Percentiles rank a stretch among this genome's conserved stretches.
Conservation (phyloP, 805 yeast species). For the Candida takata region DNA sequence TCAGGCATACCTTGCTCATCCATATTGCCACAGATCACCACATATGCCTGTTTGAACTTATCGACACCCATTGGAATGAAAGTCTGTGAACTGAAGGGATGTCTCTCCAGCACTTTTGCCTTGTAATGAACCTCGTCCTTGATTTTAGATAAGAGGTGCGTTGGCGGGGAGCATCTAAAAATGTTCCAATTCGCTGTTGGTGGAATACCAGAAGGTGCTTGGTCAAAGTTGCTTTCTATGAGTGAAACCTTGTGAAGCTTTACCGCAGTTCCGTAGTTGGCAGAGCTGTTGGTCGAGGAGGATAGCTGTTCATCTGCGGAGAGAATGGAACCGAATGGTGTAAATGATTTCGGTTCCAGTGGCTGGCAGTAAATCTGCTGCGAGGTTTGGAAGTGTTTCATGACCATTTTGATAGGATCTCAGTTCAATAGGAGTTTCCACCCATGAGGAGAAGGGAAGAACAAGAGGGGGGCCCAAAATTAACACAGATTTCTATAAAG, state of each 20-base stretch:
- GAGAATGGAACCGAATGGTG: slow-evolving; percentile 66
- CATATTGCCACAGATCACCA: slow-evolving; percentile 73
- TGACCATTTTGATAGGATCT: too few relatives aligned
- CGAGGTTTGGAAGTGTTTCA: slow-evolving; percentile 31
- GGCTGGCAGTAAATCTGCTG: slow-evolving; percentile 35
- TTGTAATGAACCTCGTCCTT: slow-evolving; percentile 11
- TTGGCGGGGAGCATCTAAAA: slow-evolving; percentile 74
- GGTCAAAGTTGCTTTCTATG: slow-evolving; percentile 42
- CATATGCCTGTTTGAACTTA: slow-evolving; percentile 42
- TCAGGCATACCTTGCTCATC: slow-evolving; percentile 50
- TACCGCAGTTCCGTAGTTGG: slow-evolving; percentile 92
- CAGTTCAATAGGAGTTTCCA: too few relatives aligned
- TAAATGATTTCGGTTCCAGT: slow-evolving; percentile 60
- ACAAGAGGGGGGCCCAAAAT: too few relatives aligned
- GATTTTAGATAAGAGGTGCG: slow-evolving; percentile 34
- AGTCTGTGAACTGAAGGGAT: slow-evolving; percentile 83
- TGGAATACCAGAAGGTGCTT: slow-evolving; percentile 38
- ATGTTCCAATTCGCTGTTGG: slow-evolving; percentile 73
- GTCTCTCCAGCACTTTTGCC: slow-evolving; percentile 73
- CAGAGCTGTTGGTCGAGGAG: slow-evolving; percentile 36
- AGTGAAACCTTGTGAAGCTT: slow-evolving; percentile 72
- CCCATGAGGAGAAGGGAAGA: too few relatives aligned
- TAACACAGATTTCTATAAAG: too few relatives aligned
- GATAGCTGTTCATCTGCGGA: slow-evolving; percentile 70
- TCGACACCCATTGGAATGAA: slow-evolving; percentile 86